phyloP scores from a whole-genome alignment of 2,329 filamentous ascomycete genomes.

The Aphanoascus verrucosus region DNA sequence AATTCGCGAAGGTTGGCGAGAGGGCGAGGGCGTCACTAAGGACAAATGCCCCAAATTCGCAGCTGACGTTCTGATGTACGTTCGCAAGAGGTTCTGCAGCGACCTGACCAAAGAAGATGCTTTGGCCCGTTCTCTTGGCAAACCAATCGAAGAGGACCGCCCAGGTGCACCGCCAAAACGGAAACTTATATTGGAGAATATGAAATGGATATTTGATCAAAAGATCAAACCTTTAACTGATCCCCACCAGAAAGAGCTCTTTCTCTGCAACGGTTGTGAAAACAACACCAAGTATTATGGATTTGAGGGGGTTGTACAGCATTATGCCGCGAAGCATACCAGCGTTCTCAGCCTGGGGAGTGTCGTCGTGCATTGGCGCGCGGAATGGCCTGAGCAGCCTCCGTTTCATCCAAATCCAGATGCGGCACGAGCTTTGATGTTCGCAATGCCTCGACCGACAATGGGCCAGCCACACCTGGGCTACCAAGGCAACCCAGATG shows the following conservation, averaged over 20 bases:
- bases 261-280: slow-evolving; percentile 62
- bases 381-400: slow-evolving; percentile 67
- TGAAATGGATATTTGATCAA: slow-evolving; percentile 74
- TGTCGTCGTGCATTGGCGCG: slow-evolving; percentile 65
- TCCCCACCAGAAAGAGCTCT: slow-evolving; percentile 56
- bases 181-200: slow-evolving; percentile 65
- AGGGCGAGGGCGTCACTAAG: slow-evolving; percentile 52
- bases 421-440: slow-evolving; percentile 32
- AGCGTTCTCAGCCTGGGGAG: slow-evolving; percentile 57
- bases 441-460: slow-evolving; percentile 24
- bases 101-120: slow-evolving; percentile 46
- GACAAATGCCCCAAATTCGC: slow-evolving; percentile 59
- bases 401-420: slow-evolving; percentile 57
- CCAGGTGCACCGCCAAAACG: slow-evolving; percentile 46
- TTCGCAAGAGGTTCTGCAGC: slow-evolving; percentile 56
- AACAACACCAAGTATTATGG: slow-evolving; percentile 57
- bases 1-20: slow-evolving; percentile 55
- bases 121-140: slow-evolving; percentile 39
- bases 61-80: slow-evolving; percentile 56
- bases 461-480: slow-evolving; percentile 16
- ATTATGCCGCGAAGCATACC: slow-evolving; percentile 75
- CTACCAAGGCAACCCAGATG: slow-evolving; percentile 14
- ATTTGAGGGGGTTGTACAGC: slow-evolving; percentile 70
- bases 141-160: slow-evolving; percentile 39
- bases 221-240: slow-evolving; percentile 64